Base-by-base conservation (phyloP, 768 basidiomycete species). In the Calocera cornea region DNA sequence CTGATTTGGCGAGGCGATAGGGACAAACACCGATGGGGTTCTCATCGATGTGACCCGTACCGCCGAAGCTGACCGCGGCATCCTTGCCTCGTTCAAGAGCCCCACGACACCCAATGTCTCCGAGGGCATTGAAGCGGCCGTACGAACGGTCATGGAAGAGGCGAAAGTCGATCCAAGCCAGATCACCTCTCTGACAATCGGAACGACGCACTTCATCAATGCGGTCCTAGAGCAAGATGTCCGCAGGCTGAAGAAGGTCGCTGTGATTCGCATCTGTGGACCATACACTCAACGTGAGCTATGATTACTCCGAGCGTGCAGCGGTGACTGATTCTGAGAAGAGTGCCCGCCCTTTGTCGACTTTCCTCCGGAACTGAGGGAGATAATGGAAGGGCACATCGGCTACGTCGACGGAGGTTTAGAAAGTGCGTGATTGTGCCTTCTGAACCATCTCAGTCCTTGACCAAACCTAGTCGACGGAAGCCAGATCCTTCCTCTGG, bases 201-300 rank as follows among this genome's bases (percentile, higher is more conserved):
- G 87, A 36, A 87, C 86, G 0, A 87, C 86, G 78, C 81, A 83
- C 72, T 84, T 84, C 67, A 78, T 85, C 29, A 85, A 87, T 69
- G 84, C 85, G 0, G 80, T 88, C 1, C 78, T 87, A 19, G 84
- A 87, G 75, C 73, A 80, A 24, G 82, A 87, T 72, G 75, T 80
- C 2, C 69, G 79, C 1, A 78, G 82, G n/a, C 75, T 87, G 16
- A 79, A 80, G 50, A 81, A 81, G 54, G 86, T 88, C 0, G 87
- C 85, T 0, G 85, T 87, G 38, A 79, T 88, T 60, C 82, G 87
- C 66, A 78, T 88, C 5, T 85, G 84, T 50, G 83, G 82, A 2
- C 83, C 84, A 0, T 86, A 83, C 73, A 83, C 83, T 1, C 77
- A 74, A 41, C 68, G n/a, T 83, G 31, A 33, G 80, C 19, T n/a